Evolutionary conservation across 202 grass and related monocot genomes (phyloP).

Genomic region (Setaria italica): DNA sequence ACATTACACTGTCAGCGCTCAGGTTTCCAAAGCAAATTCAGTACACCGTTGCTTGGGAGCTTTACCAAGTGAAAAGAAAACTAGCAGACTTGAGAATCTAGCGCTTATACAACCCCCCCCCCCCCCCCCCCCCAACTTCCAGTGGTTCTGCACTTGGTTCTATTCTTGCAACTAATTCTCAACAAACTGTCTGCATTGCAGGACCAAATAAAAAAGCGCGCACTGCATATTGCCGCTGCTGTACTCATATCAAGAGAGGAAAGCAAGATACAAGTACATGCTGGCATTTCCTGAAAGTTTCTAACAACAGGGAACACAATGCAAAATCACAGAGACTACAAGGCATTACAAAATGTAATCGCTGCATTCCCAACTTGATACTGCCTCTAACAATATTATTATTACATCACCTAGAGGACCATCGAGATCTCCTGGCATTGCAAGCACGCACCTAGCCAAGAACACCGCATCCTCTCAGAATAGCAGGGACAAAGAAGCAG

Average conservation of each 20-base stretch:
- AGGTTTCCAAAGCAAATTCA: neutral
- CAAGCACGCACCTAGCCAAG: conserved; percentile 30
- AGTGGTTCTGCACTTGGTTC: neutral
- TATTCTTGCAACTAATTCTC: neutral
- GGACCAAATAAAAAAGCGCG: too few relatives aligned
- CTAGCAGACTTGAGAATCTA: neutral
- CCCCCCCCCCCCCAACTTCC: neutral
- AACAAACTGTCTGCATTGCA: neutral
- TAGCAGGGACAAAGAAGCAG: neutral
- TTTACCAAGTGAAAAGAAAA: neutral
- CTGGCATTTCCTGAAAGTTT: neutral
- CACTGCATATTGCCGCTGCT: neutral
- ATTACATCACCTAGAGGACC: conserved; percentile 41
- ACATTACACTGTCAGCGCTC: neutral
- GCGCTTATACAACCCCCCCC: neutral
- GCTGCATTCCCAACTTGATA: conserved; percentile 38
- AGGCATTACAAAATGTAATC: conserved; percentile 39
- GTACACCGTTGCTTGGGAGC: neutral
- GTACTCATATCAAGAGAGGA: neutral
- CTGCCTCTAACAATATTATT: conserved; percentile 44
- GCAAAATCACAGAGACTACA: conserved; percentile 18
- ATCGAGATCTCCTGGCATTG: conserved; percentile 17
- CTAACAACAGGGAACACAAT: neutral
- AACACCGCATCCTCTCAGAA: conserved; percentile 37
- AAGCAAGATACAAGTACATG: neutral